Conservation (phyloP, 768 basidiomycete genomes). For the Pluteus cervinus region DNA sequence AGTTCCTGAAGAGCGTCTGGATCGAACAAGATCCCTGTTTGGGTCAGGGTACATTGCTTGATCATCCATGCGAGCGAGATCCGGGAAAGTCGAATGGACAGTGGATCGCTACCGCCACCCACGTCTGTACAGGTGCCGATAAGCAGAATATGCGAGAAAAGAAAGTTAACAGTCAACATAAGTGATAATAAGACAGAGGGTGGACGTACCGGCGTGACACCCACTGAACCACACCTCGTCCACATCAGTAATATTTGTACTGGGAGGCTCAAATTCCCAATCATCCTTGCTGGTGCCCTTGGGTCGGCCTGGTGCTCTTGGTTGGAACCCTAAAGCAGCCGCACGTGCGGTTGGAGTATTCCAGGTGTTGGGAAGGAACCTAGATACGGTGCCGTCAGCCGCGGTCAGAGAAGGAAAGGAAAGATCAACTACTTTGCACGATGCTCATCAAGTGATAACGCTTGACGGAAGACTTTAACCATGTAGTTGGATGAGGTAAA, state of each 20-base stretch:
- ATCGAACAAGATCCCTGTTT: conserved; percentile 16
- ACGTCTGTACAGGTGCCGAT: conserved; percentile 16
- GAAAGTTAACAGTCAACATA: background rate
- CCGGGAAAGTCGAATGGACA: conserved; percentile 15
- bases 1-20: conserved; percentile 10
- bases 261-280: conserved; percentile 11
- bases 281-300: conserved; percentile 10
- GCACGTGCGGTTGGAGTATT: conserved; percentile 1
- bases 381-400: too few species aligned
- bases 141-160: background rate
- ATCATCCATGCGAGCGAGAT: conserved; percentile 25
- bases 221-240: conserved; percentile 21
- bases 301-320: too few species aligned
- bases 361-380: conserved; percentile 18
- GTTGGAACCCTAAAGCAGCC: too few species aligned
- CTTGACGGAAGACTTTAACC: conserved; percentile 17
- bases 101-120: conserved; percentile 18
- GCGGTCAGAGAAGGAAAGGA: too few species aligned
- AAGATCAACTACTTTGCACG: too few species aligned
- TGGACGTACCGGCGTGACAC: conserved; percentile 2
- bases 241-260: conserved; percentile 9
- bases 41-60: conserved; percentile 16
- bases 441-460: conserved; percentile 17
- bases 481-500: conserved; percentile 17
- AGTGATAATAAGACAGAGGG: too few species aligned